Evolutionary conservation across 1,284 basidiomycete genomes (phyloP).

Genomic region (Ustilago nuda): DNA sequence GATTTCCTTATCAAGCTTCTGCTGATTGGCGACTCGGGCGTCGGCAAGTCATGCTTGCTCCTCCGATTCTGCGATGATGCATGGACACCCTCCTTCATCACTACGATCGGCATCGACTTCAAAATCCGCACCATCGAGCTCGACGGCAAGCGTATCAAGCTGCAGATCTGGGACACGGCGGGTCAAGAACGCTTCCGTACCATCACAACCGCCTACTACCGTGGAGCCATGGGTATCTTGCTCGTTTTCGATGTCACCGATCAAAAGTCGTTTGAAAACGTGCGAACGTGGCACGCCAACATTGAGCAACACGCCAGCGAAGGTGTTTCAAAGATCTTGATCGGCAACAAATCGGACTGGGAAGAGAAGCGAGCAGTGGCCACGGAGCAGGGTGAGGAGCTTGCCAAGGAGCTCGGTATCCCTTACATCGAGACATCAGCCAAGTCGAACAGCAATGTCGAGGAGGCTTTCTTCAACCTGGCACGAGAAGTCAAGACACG

Average conservation of each 20-base stretch:
- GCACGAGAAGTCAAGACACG: slow-evolving; percentile 85
- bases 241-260: slow-evolving; percentile 99
- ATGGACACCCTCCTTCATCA: slow-evolving; percentile 99
- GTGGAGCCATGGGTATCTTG: slow-evolving; percentile 98
- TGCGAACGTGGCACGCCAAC: slow-evolving; percentile 98
- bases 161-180: slow-evolving; percentile 99
- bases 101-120: slow-evolving; percentile 83
- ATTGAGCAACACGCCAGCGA: slow-evolving; percentile 99
- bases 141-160: slow-evolving; percentile 93
- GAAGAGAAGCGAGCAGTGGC: slow-evolving; percentile 93
- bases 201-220: slow-evolving; percentile 99
- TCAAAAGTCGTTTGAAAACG: slow-evolving; percentile 97
- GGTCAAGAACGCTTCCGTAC: slow-evolving; percentile 99
- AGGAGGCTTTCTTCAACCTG: slow-evolving; percentile 97
- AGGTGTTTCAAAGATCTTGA: slow-evolving; percentile 98
- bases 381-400: slow-evolving; percentile 78
- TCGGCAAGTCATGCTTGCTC: slow-evolving; percentile 98
- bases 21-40: slow-evolving; percentile 68
- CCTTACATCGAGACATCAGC: slow-evolving; percentile 98
- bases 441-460: slow-evolving; percentile 96
- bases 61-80: slow-evolving; percentile 99
- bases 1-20: slow-evolving; percentile 66
- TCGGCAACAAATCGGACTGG: slow-evolving; percentile 99
- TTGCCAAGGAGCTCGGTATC: slow-evolving; percentile 89
- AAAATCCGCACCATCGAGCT: slow-evolving; percentile 92